Base-by-base conservation (phyloP, 345 rosid species). In the Lepidium africanum region DNA sequence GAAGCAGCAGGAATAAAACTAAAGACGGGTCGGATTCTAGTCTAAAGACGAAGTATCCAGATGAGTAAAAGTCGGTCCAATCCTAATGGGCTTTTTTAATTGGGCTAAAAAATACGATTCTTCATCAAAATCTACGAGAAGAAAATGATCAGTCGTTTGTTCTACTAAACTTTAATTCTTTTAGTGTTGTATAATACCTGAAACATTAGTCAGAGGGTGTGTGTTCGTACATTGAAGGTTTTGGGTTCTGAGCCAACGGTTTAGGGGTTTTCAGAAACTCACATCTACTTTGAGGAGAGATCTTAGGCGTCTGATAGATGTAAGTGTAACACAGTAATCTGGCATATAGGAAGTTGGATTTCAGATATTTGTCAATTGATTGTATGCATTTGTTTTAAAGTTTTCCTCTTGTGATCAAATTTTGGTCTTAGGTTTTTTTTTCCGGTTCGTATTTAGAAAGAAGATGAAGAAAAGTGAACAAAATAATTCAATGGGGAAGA, bases 401-500 rank as follows among this genome's bases (percentile, higher is more conserved):
- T 37, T n/a, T 47, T 58, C 30, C 13, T 58, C 1, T 30, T 43
- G 7, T 48, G 40, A 25, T 46, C 9, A 4, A 17, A 45, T 16
- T 41, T 35, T 13, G 4, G 16, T 12, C 13, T 15, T 23, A 30
- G 33, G 33, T 8, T 54, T 30, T 19, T n/a, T 54, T 37, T 6
- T 48, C 10, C 27, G 43, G 17, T 4, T 14, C 16, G 12, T 59
- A 40, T 17, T 69, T 49, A 49, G 67, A 58, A 47, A 54, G 52
- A 71, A 71, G 67, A 73, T 41, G 67, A 87, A 80, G 77, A 80
- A 76, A 46, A 71, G 69, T 41, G 81, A 75, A 62, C 75, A 41
- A 47, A 73, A 55, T 65, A 55, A 39, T 60, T 39, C 80, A 9
- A 70, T 62, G 73, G 85, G 55, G 51, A 77, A 81, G 68, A 78